Conservation (phyloP, 805 yeast genomes). For the Starmerella ratchasimensis region DNA sequence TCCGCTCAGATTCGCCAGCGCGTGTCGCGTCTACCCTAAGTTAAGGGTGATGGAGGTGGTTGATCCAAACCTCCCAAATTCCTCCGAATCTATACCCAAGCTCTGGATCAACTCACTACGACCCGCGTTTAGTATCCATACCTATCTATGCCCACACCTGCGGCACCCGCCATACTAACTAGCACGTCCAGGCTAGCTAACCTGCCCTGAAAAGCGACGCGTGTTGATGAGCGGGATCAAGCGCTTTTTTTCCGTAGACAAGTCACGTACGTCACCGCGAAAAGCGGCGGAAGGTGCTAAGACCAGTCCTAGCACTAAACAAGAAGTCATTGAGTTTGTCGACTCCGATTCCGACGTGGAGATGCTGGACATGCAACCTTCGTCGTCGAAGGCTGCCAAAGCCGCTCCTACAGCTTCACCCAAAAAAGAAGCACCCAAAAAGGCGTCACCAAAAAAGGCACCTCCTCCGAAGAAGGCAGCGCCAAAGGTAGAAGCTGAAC, state of each 20-base stretch:
- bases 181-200: no score
- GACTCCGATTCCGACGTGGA: constrained; percentile 8
- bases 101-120: no score
- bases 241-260: constrained; percentile 13
- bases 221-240: constrained; percentile 10
- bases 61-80: no score
- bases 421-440: not conserved
- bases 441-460: not conserved
- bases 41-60: no score
- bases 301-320: not conserved
- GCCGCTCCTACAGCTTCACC: not conserved
- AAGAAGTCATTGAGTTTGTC: constrained; percentile 1
- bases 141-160: no score
- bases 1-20: no score
- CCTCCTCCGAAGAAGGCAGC: not conserved
- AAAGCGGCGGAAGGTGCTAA: not conserved
- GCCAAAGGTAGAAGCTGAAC: no score
- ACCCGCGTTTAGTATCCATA: no score
- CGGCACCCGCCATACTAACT: no score
- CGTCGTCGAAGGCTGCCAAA: not conserved
- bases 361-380: not conserved
- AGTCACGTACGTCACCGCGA: constrained; percentile 5
- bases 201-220: no score
- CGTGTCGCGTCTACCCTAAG: no score
- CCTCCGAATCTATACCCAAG: no score